Percentiles rank a stretch among this genome's conserved stretches.
These are phyloP conservation scores for Phytophthora pini DNA, from an alignment of 352 stramenopile genomes.

Conservation along the genomic window DNA sequence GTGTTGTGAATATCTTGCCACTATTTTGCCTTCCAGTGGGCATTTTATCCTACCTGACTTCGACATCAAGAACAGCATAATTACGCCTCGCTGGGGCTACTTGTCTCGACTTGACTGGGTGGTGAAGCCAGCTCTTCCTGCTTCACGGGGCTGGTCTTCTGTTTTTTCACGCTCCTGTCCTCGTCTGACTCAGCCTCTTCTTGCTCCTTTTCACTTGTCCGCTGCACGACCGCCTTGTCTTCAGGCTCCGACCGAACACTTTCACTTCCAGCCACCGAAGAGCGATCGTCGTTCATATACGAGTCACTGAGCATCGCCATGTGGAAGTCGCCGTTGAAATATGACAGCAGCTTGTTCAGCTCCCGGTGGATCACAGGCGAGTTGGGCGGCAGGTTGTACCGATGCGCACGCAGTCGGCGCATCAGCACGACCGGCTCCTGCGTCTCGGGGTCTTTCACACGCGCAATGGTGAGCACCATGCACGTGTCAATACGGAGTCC, in stretches of 20 bases:
- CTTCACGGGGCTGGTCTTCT: constrained; percentile 23
- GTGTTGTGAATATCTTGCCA: no score
- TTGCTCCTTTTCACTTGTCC: not conserved
- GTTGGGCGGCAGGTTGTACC: constrained; percentile 56
- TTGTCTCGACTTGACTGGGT: constrained; percentile 7
- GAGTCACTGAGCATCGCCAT: constrained; percentile 54
- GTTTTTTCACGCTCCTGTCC: constrained; percentile 25
- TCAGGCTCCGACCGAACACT: constrained; percentile 16
- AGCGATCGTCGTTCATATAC: constrained; percentile 30
- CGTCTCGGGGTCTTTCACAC: constrained; percentile 26
- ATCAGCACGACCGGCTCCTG: constrained; percentile 42
- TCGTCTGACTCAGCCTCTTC: constrained; percentile 9
- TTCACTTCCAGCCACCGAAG: constrained; percentile 23
- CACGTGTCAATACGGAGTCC: constrained; percentile 42
- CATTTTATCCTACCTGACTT: constrained; percentile 21
- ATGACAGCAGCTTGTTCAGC: constrained; percentile 44
- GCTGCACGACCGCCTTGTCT: constrained; percentile 13
- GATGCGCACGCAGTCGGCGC: constrained; percentile 45
- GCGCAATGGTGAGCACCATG: constrained; percentile 36
- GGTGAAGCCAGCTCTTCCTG: constrained; percentile 5
- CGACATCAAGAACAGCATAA: not conserved
- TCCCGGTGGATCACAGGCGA: constrained; percentile 47
- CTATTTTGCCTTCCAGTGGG: constrained; percentile 18
- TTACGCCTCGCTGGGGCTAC: constrained; percentile 16
- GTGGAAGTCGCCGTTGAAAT: constrained; percentile 56